These are phyloP conservation scores for Fraxinus sp. DNA, from an alignment of 305 asterid genomes.

Conservation along the genomic window DNA sequence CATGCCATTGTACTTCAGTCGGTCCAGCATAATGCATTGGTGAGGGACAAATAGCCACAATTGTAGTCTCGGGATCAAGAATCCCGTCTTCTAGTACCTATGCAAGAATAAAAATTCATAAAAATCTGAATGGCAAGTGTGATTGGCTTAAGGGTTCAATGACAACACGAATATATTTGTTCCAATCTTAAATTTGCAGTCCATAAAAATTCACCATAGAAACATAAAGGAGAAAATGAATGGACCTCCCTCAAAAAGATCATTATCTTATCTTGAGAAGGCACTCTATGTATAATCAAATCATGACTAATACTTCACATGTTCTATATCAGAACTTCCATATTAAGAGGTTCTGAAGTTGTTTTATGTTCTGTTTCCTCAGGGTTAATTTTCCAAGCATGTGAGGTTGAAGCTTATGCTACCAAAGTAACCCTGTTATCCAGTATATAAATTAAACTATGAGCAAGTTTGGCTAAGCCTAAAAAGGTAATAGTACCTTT, in stretches of 20 bases:
- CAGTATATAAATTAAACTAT: not conserved
- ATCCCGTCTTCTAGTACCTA: conserved; percentile 83
- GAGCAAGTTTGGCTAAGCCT: not conserved
- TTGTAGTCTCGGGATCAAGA: conserved; percentile 75
- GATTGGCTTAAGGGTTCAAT: too few species aligned
- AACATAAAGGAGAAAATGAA: too few species aligned
- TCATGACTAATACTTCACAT: too few species aligned
- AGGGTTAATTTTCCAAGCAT: not conserved
- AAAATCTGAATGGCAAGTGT: too few species aligned
- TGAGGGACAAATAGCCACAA: conserved; percentile 79
- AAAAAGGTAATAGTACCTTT: too few species aligned
- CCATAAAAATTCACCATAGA: too few species aligned
- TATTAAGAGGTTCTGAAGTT: not conserved
- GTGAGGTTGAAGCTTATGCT: not conserved
- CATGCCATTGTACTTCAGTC: conserved; percentile 50
- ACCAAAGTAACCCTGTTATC: not conserved
- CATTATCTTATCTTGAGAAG: too few species aligned
- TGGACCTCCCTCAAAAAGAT: too few species aligned
- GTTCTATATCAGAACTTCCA: not conserved
- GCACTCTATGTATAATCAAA: too few species aligned
- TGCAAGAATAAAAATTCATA: too few species aligned
- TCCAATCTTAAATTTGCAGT: too few species aligned
- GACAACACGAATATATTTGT: too few species aligned
- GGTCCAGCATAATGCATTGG: conserved; percentile 95
- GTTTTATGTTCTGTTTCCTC: not conserved